Evolutionary conservation across 257 asterid species (phyloP).

Genomic region (Echites panduratus): DNA sequence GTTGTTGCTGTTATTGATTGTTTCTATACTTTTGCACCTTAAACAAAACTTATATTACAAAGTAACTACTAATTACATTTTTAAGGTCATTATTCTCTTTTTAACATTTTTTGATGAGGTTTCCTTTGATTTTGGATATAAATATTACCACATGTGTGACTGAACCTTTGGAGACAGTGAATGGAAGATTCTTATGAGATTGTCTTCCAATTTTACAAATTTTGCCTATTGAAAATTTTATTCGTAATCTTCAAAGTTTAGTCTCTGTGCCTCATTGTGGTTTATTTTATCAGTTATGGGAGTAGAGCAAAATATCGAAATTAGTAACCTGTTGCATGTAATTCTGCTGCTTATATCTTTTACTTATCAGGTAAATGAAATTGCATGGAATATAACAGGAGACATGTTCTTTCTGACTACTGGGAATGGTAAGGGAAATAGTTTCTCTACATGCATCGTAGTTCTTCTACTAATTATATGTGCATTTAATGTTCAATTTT

Average conservation of each 20-base stretch:
- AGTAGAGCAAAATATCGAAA: background rate
- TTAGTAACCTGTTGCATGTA: background rate
- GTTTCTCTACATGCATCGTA: background rate
- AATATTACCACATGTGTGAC: background rate
- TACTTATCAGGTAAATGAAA: constrained; percentile 76
- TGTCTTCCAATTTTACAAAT: background rate
- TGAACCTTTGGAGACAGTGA: background rate
- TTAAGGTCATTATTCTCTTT: background rate
- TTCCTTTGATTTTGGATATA: background rate
- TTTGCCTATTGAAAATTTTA: background rate
- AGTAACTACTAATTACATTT: too few relatives aligned
- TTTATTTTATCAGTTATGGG: background rate
- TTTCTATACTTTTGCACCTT: background rate
- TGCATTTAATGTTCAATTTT: background rate
- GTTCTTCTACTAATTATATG: background rate
- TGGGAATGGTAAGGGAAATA: constrained; percentile 68
- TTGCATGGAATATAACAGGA: constrained; percentile 66
- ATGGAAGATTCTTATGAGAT: background rate
- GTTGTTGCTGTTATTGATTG: background rate
- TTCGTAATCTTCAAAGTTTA: too few relatives aligned
- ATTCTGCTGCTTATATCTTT: background rate
- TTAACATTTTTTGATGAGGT: background rate
- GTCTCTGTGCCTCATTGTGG: too few relatives aligned
- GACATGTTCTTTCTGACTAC: constrained; percentile 92
- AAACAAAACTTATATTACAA: background rate